Conservation (phyloP, 1,139 yeast genomes). For the Yamadazyma buinensis region DNA sequence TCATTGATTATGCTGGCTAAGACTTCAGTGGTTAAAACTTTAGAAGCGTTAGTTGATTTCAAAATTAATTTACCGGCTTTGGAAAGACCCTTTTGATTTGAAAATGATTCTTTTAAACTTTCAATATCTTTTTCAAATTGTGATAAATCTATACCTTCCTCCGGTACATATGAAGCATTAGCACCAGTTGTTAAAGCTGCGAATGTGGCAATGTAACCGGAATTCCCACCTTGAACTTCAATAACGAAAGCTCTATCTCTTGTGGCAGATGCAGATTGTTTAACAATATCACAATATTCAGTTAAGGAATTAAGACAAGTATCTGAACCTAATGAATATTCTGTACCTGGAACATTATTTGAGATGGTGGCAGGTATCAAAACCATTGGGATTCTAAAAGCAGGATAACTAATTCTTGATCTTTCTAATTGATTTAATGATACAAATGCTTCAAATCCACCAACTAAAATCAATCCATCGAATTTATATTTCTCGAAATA, state of each 20-base stretch:
- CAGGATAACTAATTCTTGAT: constrained; percentile 63
- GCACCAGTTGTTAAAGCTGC: constrained; percentile 93
- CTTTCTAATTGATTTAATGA: constrained; percentile 65
- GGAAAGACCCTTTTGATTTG: constrained; percentile 72
- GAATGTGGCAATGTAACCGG: constrained; percentile 87
- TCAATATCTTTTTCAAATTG: constrained; percentile 20
- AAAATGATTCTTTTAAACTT: constrained; percentile 59
- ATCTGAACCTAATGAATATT: constrained; percentile 89
- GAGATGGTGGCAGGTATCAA: constrained; percentile 86
- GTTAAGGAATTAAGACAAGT: constrained; percentile 90
- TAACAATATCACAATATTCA: constrained; percentile 89
- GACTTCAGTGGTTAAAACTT: constrained; percentile 62
- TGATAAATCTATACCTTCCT: constrained; percentile 65
- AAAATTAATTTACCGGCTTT: constrained; percentile 74
- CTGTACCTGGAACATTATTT: constrained; percentile 98
- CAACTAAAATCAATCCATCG: constrained; percentile 71
- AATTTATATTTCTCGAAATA: constrained; percentile 69
- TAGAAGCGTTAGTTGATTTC: constrained; percentile 66
- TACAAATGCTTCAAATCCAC: constrained; percentile 78
- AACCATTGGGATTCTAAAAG: constrained; percentile 74
- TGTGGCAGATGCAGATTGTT: constrained; percentile 92
- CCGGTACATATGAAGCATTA: constrained; percentile 90
- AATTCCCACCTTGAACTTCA: constrained; percentile 96
- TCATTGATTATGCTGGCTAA: constrained; percentile 68
- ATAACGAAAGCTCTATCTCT: constrained; percentile 94